Evolutionary conservation across 2,329 filamentous ascomycete species (phyloP), one percentile per base, ranked within the genome.

Genomic region (Bipolaris gigantea): DNA sequence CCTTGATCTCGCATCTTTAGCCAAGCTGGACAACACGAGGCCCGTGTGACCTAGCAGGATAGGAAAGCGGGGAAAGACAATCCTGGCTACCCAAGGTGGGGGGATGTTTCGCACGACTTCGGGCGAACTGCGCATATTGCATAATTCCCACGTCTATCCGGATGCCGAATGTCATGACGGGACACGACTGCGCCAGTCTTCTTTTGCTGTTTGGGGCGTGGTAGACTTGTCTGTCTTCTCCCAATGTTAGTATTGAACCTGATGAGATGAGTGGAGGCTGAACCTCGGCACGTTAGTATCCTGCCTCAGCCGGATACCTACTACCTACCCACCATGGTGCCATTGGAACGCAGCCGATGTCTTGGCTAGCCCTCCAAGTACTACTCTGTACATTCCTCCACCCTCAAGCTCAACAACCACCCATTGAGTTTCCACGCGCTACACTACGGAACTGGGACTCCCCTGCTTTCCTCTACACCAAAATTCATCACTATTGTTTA

Each of bases 41-140:
- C 19, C 16, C 32, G 34, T 33, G 43, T 32, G 34, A 41, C 48
- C 48, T 56, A 39, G 23, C 33, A 32, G 25, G 19, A 36, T 43
- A 42, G 44, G 41, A 57, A 56, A 55, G 59, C 55, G 62, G 62
- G 62, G 56, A 60, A 55, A 21, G 33, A 35, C 40, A 33, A 46
- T 54, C 23, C 35, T 46, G 47, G 43, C 41, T 51, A 47, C 40
- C 40, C 19, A 42, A 27, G 33, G 34, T 47, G 33, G 49, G 33
- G 49, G 55, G 38, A 50, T 40, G 21, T 40, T 34, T 25, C 43
- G 13, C 33, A 40, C 38, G 33, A 27, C 36, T 39, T 33, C 30
- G 35, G 42, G 39, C 48, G 32, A 43, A 39, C 25, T 40, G 38
- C 8, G 13, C 27, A 30, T 11, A 18, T 10, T 2, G 38, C 38